Base-by-base conservation (phyloP, 2,329 filamentous ascomycete genomes). In the Exutisphaerella laricina region DNA sequence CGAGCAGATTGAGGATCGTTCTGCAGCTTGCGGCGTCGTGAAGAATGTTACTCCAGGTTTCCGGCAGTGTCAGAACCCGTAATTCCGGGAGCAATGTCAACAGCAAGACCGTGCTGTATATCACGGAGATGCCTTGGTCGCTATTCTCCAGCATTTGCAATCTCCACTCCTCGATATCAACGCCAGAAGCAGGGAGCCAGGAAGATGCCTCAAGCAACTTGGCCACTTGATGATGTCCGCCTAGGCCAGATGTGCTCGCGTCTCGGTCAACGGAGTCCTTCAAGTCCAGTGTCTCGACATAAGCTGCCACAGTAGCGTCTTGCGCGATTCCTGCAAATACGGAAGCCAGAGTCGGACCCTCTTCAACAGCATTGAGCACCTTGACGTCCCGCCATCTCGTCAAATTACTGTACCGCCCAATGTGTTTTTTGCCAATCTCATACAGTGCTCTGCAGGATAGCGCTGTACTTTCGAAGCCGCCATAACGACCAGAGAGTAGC, bases 391-490 rank as follows among this genome's bases (percentile, higher is more conserved):
- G 1, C 28, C 16, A 23, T 41, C 3, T n/a, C 10, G 9, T 33
- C 38, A 37, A 32, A 10, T 10, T 7, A n/a, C 31, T 31, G 13
- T 44, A 45, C 2, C 29, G 22, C 20, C 9, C 7, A 13, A 40
- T 37, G 20, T 50, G 33, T 12, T 18, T 5, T 33, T 39, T 45
- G 23, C 41, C 22, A n/a, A 34, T 17, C 10, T 34, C 39, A 35
- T 43, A 32, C 16, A 36, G 18, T 4, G 29, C 32, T 31, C 30
- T 49, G 35, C 46, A 49, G n/a, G 43, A 36, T 4, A 46, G 39
- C 8, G 28, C 26, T 21, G 42, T 25, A 21, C 39, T 28, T 20
- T 46, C 43, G n/a, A 49, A 31, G 22, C 13, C 31, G 12, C 13
- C 6, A 20, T 17, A 2, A 20, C 7, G 13, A 4, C 31, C 4